Percentiles rank a stretch among this genome's conserved stretches.
Conservation (phyloP, 1,284 basidiomycete species). For the Ganoderma sinense region DNA sequence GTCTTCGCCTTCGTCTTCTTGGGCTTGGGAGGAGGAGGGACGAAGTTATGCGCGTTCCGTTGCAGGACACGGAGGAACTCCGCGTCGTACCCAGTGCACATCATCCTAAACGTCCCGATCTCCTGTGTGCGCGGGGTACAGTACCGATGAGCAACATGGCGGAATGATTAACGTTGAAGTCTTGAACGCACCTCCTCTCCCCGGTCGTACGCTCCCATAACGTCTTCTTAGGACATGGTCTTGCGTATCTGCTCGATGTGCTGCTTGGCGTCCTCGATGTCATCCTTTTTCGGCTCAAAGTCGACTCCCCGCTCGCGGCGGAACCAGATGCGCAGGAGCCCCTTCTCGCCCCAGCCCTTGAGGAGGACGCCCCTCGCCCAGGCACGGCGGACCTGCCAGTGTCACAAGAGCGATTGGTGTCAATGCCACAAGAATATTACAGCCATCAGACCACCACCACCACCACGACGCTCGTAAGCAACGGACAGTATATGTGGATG, state of each 20-base stretch:
- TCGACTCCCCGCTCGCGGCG: slow-evolving; percentile 6
- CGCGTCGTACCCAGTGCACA: slow-evolving; percentile 10
- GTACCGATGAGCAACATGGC: neutral
- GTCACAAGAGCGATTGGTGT: no score
- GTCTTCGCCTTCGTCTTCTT: neutral
- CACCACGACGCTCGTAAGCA: no score
- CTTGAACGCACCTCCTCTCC: slow-evolving; percentile 8
- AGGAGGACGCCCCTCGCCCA: slow-evolving; percentile 5
- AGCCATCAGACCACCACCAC: no score
- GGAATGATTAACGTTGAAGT: neutral
- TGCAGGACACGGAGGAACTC: slow-evolving; percentile 8
- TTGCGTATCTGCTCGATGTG: slow-evolving; percentile 1
- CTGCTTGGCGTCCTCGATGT: neutral
- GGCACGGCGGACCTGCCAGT: slow-evolving; percentile 7
- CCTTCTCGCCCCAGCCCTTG: slow-evolving; percentile 5
- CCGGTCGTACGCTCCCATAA: slow-evolving; percentile 3
- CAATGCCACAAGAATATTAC: neutral
- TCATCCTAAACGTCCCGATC: slow-evolving; percentile 14
- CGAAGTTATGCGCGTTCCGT: slow-evolving; percentile 3
- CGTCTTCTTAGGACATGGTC: neutral
- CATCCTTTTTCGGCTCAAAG: slow-evolving; percentile 4
- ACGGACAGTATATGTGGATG: neutral
- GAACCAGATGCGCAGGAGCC: slow-evolving; percentile 4
- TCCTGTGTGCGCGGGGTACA: neutral
- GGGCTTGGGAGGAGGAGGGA: neutral